These are phyloP conservation scores for Phytopythium boreale DNA, from an alignment of 352 stramenopile genomes.

Conservation along the genomic window DNA sequence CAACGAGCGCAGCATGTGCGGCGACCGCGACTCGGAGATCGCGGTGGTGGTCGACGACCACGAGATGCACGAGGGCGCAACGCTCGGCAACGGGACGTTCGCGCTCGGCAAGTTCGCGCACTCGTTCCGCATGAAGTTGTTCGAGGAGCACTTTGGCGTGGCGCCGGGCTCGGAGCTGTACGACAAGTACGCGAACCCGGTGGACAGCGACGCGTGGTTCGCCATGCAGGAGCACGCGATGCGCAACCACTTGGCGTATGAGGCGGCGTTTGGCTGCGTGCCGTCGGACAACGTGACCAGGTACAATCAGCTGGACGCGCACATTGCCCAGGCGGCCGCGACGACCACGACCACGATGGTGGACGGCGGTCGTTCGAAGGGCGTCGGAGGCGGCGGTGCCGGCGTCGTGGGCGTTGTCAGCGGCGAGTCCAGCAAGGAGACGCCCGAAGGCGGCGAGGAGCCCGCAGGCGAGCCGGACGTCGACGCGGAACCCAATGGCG, in stretches of 20 bases:
- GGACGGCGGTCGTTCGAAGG: constrained; percentile 2
- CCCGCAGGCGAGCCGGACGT: constrained; percentile 2
- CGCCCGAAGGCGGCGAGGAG: background rate
- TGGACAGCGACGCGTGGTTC: constrained; percentile 67
- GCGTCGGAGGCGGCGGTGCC: constrained; percentile 6
- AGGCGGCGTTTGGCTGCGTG: constrained; percentile 78
- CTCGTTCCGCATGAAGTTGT: constrained; percentile 86
- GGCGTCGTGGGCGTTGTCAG: constrained; percentile 2
- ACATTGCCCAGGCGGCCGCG: constrained; percentile 24
- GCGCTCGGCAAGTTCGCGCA: constrained; percentile 79
- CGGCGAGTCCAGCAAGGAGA: too few relatives aligned
- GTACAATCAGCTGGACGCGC: constrained; percentile 69
- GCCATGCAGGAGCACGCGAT: constrained; percentile 85
- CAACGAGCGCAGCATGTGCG: constrained; percentile 86
- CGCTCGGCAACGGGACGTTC: constrained; percentile 38
- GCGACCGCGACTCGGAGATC: constrained; percentile 85
- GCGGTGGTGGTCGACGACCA: constrained; percentile 82
- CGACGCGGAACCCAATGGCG: constrained; percentile 1
- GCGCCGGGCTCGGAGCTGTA: constrained; percentile 42
- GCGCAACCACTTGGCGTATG: constrained; percentile 80
- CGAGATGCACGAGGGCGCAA: constrained; percentile 54
- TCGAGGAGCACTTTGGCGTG: constrained; percentile 83
- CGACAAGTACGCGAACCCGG: constrained; percentile 58
- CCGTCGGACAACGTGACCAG: constrained; percentile 68
- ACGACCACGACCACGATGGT: background rate